These are phyloP conservation scores for Avena insularis DNA, from an alignment of 176 grass and related monocot species.

Conservation along the genomic window DNA sequence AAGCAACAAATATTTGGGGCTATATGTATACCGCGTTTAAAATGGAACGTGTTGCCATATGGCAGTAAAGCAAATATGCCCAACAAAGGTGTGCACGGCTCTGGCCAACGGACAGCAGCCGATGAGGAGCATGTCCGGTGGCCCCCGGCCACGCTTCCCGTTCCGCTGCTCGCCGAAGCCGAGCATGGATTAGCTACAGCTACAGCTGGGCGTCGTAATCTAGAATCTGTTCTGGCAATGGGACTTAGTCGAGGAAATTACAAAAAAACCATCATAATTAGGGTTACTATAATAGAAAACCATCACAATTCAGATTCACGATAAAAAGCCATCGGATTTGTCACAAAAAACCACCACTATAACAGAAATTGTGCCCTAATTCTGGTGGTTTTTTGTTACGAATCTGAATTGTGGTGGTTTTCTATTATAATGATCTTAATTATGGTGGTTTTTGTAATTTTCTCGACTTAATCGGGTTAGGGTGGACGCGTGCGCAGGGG, in stretches of 20 bases:
- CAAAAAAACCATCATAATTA: no score
- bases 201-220: background rate
- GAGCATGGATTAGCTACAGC: conserved; percentile 38
- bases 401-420: no score
- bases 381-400: no score
- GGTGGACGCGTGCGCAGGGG: background rate
- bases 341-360: no score
- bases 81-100: conserved; percentile 29
- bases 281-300: no score
- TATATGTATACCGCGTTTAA: background rate
- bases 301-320: no score
- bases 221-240: background rate
- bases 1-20: no score
- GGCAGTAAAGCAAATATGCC: conserved; percentile 3
- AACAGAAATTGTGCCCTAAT: no score
- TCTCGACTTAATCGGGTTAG: background rate
- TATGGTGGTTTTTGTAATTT: no score
- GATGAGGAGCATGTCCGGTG: conserved; percentile 63
- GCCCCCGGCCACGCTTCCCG: conserved; percentile 57
- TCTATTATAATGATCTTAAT: no score
- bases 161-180: conserved; percentile 74
- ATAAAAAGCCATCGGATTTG: no score
- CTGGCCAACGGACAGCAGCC: conserved; percentile 54
- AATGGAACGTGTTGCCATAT: background rate
- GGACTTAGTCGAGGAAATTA: background rate